Base-by-base conservation (phyloP, 2,329 filamentous ascomycete species). In the Capronia coronata region DNA sequence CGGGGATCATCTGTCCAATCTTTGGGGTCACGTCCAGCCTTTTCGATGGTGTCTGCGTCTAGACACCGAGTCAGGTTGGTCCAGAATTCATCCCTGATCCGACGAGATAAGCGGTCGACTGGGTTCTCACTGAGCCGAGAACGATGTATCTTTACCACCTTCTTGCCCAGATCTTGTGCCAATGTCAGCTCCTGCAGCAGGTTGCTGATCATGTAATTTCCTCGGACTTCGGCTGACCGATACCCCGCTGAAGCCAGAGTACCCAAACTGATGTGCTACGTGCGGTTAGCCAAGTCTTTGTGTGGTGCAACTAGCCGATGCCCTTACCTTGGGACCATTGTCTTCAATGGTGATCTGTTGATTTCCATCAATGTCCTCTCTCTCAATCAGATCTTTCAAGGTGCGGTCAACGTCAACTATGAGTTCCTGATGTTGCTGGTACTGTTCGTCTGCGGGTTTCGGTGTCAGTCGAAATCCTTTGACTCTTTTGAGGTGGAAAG, bases 321-420 rank as follows among this genome's bases (percentile, higher is more conserved):
- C 19, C 38, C 64, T 56, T 67, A 85, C 86, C 77, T 97, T 98
- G 43, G 93, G 91, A 0, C 93, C 93, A 57, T 80, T 79, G 70
- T 98, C 93, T 64, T 97, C 93, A 61, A 97, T 94, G 23, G 93
- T 98, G 67, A 98, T 98, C 68, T 97, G 90, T 76, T 88, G 87
- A 68, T 98, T 96, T 49, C 80, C 76, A 68, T 98, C 90, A 23
- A 90, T 94, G 64, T 98, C 93, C 68, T 98, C 93, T 59, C 91
- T 85, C 30, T 81, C 80, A 54, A 88, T 76, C 38, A 98, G 75
- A 51, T 79, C 83, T 63, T 89, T 78, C 49, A 95, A 76, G 0
- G 90, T 96, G 18, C 80, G 75, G 42, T 94, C 85, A 62, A 97
- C 90, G 61, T 93, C 80, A 65, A 97, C 82, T 30, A 94, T 77